Base-by-base conservation (phyloP, 1,284 basidiomycete genomes). In the Ustilago vetiveriae region DNA sequence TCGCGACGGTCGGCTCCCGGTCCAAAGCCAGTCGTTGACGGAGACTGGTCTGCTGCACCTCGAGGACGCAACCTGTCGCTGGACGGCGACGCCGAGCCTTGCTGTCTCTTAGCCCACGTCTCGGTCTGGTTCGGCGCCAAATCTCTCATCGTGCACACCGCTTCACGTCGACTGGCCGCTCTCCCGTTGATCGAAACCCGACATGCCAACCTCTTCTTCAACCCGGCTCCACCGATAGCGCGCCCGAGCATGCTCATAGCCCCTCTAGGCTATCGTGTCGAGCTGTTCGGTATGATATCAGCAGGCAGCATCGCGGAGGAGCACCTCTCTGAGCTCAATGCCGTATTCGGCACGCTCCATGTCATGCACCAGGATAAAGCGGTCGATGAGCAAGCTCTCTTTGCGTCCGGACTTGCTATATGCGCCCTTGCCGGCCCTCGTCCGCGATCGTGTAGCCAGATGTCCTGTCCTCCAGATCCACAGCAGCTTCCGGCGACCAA, bases 361-460 rank as follows among this genome's bases (percentile, higher is more conserved):
- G 9, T n/a, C 11, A 40, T 17, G 17, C 17, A 17, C 13, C 35
- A 35, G 8, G 14, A 19, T 27, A 4, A 10, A 7, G 21, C 3
- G 9, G 13, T 32, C 5, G 22, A 21, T 5, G 21, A 21, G 21
- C 22, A 26, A 6, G 23, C 36, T 13, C 37, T 42, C 14, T 45
- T 65, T 27, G 55, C 62, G 11, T 43, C 42, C 9, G 62, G 62
- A 10, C n/a, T 65, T 5, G 62, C 62, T 5, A 33, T 65, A 8
- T 65, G 62, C 16, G 46, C 42, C 17, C 19, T 50, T 5, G 27
- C 38, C 26, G 26, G 16, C 2, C 19, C 41, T 22, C n/a, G 11
- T 4, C 41, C 19, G 19, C 45, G 27, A 13, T 10, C 26, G 24
- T 24, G 36, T 14, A 29, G 43, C n/a, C 37, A 41, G 9, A 41